Evolutionary conservation across 2,329 filamentous ascomycete genomes (phyloP).

Genomic region (Fusarium illudens): DNA sequence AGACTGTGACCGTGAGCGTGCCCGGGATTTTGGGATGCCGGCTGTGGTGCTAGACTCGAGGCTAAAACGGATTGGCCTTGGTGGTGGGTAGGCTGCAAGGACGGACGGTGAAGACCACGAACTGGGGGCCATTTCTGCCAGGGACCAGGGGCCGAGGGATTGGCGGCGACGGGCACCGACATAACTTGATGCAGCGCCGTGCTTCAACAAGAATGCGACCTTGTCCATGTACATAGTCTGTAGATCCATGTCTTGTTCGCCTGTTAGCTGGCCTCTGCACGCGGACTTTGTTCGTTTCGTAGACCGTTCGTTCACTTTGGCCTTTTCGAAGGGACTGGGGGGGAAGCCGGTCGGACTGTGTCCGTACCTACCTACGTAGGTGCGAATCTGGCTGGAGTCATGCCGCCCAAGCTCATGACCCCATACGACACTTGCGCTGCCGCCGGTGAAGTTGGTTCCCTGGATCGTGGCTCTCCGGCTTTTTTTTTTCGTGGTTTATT

Average conservation of each 20-base stretch:
- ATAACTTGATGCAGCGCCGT: slow-evolving; percentile 36
- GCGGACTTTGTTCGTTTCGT: slow-evolving; percentile 5
- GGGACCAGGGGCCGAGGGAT: slow-evolving; percentile 34
- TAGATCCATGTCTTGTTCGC: slow-evolving; percentile 13
- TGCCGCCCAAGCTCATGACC: slow-evolving; percentile 1
- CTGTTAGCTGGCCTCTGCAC: background rate
- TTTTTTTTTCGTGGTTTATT: background rate
- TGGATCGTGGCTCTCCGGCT: slow-evolving; percentile 10
- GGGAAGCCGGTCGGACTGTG: slow-evolving; percentile 1
- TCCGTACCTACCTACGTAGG: no score
- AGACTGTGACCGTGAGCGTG: slow-evolving; percentile 15
- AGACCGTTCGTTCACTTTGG: background rate
- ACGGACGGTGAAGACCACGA: slow-evolving; percentile 19
- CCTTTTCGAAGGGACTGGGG: background rate
- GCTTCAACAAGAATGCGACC: slow-evolving; percentile 22
- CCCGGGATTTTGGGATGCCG: slow-evolving; percentile 31
- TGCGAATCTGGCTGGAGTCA: slow-evolving; percentile 20
- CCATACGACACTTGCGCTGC: slow-evolving; percentile 8
- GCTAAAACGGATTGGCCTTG: slow-evolving; percentile 16
- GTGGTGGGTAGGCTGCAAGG: slow-evolving; percentile 22
- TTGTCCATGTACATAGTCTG: slow-evolving; percentile 11
- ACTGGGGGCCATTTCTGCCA: slow-evolving; percentile 13
- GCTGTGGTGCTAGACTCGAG: slow-evolving; percentile 14
- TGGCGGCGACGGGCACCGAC: slow-evolving; percentile 32
- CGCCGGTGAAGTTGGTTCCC: slow-evolving; percentile 12